These are phyloP conservation scores for Pontederia paniculata DNA, from an alignment of 176 grass and related monocot species.

Conservation along the genomic window DNA sequence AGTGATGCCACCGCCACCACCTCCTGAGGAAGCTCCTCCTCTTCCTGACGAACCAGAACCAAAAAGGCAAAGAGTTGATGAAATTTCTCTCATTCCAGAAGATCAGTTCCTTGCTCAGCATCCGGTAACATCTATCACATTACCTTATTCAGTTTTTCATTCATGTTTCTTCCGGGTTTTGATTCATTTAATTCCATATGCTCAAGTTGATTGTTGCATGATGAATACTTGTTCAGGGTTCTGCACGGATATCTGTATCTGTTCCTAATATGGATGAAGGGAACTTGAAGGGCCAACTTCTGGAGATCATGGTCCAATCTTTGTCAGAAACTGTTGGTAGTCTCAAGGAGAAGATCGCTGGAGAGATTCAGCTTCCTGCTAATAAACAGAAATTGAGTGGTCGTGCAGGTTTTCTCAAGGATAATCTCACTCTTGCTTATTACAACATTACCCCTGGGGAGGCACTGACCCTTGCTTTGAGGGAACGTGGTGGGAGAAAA, in stretches of 20 bases:
- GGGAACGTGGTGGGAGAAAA: constrained; percentile 95
- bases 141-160: neutral
- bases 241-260: constrained; percentile 54
- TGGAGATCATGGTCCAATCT: constrained; percentile 73
- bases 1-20: constrained; percentile 56
- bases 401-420: constrained; percentile 76
- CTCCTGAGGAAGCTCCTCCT: constrained; percentile 73
- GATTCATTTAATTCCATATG: too few relatives aligned
- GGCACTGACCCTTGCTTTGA: constrained; percentile 61
- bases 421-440: constrained; percentile 87
- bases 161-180: neutral
- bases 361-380: constrained; percentile 87
- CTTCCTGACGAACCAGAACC: constrained; percentile 93
- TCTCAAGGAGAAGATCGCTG: constrained; percentile 94
- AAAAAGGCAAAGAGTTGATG: constrained; percentile 76
- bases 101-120: constrained; percentile 84
- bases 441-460: constrained; percentile 84
- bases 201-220: neutral
- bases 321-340: constrained; percentile 70
- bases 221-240: constrained; percentile 37
- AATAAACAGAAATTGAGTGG: constrained; percentile 92
- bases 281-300: constrained; percentile 75
- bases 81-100: constrained; percentile 61
- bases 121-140: constrained; percentile 43
- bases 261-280: constrained; percentile 95